phyloP scores from a whole-genome alignment of 2,329 filamentous ascomycete genomes.

The Tolypocladium nubicola region DNA sequence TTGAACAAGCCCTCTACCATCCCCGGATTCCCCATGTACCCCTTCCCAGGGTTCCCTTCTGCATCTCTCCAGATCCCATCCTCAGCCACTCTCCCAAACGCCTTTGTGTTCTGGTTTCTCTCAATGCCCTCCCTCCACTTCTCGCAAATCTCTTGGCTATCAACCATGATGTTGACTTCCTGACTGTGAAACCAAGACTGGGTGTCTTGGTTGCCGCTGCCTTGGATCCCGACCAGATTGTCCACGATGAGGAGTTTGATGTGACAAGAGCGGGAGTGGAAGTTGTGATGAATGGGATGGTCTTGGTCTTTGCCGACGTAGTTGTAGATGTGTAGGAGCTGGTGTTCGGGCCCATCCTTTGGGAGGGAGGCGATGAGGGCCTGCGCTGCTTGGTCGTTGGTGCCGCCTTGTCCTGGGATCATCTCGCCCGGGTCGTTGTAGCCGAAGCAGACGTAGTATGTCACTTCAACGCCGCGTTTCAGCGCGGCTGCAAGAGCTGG shows the following conservation, averaged over 20 bases:
- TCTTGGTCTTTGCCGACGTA: conserved; percentile 68
- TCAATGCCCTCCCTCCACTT: conserved; percentile 52
- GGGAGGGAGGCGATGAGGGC: conserved; percentile 46
- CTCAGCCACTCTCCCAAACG: conserved; percentile 22
- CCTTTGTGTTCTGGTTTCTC: conserved; percentile 56
- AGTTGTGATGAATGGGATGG: conserved; percentile 52
- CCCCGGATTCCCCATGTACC: background rate
- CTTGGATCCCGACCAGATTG: conserved; percentile 56
- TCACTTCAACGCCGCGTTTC: conserved; percentile 56
- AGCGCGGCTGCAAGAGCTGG: conserved; percentile 53
- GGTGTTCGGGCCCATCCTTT: conserved; percentile 21
- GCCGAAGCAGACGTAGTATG: conserved; percentile 63
- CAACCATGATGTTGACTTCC: conserved; percentile 68
- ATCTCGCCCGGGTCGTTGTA: conserved; percentile 74
- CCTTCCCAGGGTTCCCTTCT: background rate
- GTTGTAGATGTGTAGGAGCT: conserved; percentile 48
- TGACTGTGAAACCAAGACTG: conserved; percentile 72
- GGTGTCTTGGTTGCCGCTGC: conserved; percentile 72
- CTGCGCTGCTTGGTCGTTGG: conserved; percentile 60
- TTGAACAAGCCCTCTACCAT: background rate
- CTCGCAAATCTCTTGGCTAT: conserved; percentile 48
- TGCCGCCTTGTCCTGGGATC: conserved; percentile 64
- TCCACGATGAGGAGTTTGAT: conserved; percentile 71
- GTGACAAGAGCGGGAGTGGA: conserved; percentile 60
- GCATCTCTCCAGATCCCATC: background rate